A percentile compares a stretch with the other conserved stretches of the same genome.
phyloP scores from a whole-genome alignment of 371 early-diverging fungal species.

The Nematocida ironsii region DNA sequence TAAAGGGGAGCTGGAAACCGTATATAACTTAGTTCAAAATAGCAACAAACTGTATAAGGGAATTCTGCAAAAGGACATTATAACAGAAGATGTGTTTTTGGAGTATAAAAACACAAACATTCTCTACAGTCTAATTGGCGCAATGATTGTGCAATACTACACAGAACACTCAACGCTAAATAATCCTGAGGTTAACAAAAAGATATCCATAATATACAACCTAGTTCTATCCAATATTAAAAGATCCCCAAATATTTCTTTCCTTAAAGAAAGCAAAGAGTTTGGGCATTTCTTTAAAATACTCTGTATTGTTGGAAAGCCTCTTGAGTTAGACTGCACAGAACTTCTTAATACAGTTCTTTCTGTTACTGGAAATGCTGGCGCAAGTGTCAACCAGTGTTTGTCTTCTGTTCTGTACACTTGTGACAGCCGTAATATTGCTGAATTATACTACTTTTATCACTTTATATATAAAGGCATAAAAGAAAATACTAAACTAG shows the following conservation, averaged over 20 bases:
- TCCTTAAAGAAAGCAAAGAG: slow-evolving; percentile 32
- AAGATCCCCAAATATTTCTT: slow-evolving; percentile 6
- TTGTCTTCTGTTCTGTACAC: slow-evolving; percentile 8
- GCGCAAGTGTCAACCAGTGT: slow-evolving; percentile 13
- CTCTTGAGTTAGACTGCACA: slow-evolving; percentile 1
- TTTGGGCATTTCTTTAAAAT: slow-evolving; percentile 53
- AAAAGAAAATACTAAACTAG: background rate
- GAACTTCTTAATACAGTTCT: slow-evolving; percentile 1
- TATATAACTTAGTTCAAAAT: slow-evolving; percentile 14
- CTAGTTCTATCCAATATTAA: slow-evolving; percentile 6
- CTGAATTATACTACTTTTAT: slow-evolving; percentile 52
- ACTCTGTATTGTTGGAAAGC: slow-evolving; percentile 1
- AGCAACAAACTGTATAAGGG: slow-evolving; percentile 37
- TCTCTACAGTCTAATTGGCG: slow-evolving; percentile 27
- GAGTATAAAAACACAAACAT: slow-evolving; percentile 13
- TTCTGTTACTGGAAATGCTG: background rate
- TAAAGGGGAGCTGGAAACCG: slow-evolving; percentile 44
- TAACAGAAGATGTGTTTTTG: background rate
- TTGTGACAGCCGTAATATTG: slow-evolving; percentile 15
- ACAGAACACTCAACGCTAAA: slow-evolving; percentile 13
- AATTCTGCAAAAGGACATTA: slow-evolving; percentile 14
- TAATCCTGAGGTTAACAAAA: slow-evolving; percentile 25
- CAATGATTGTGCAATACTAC: slow-evolving; percentile 50
- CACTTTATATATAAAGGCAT: slow-evolving; percentile 46
- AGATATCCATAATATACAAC: slow-evolving; percentile 17